Evolutionary conservation across 805 yeast genomes (phyloP).

Genomic region (Ogataea nakhonphanomensis): DNA sequence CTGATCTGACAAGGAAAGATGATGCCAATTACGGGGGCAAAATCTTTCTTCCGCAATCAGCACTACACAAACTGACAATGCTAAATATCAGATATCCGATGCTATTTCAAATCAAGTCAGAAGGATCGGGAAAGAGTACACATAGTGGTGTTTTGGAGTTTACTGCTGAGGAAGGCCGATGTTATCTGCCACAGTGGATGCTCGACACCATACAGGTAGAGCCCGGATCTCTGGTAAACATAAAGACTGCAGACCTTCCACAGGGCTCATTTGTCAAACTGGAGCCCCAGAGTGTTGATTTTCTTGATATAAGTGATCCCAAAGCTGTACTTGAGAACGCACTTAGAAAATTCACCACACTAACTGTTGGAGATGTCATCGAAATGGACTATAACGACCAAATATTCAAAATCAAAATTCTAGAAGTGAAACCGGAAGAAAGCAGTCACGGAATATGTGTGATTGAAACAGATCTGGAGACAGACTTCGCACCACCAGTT

Average conservation of each 20-base stretch:
- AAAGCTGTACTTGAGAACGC: constrained; percentile 95
- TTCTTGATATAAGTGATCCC: constrained; percentile 90
- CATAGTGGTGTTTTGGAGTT: constrained; percentile 96
- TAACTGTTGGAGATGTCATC: constrained; percentile 79
- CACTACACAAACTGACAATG: constrained; percentile 83
- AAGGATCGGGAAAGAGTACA: constrained; percentile 52
- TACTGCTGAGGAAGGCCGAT: constrained; percentile 96
- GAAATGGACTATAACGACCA: constrained; percentile 82
- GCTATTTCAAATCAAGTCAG: constrained; percentile 80
- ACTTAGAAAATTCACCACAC: constrained; percentile 81
- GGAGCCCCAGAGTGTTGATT: constrained; percentile 93
- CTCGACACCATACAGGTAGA: constrained; percentile 66
- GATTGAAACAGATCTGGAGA: constrained; percentile 92
- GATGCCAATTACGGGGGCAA: constrained; percentile 93
- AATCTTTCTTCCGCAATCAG: constrained; percentile 90
- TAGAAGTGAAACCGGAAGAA: constrained; percentile 82
- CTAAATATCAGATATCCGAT: constrained; percentile 92
- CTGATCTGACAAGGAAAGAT: constrained; percentile 65
- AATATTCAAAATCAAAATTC: constrained; percentile 71
- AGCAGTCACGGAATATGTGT: constrained; percentile 75
- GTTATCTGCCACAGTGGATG: constrained; percentile 96
- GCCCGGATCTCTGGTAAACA: constrained; percentile 78
- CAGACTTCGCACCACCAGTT: constrained; percentile 98
- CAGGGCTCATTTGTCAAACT: constrained; percentile 86
- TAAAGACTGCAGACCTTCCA: constrained; percentile 75